phyloP scores from a whole-genome alignment of 2,329 filamentous ascomycete species.

The Balansia obtecta region DNA sequence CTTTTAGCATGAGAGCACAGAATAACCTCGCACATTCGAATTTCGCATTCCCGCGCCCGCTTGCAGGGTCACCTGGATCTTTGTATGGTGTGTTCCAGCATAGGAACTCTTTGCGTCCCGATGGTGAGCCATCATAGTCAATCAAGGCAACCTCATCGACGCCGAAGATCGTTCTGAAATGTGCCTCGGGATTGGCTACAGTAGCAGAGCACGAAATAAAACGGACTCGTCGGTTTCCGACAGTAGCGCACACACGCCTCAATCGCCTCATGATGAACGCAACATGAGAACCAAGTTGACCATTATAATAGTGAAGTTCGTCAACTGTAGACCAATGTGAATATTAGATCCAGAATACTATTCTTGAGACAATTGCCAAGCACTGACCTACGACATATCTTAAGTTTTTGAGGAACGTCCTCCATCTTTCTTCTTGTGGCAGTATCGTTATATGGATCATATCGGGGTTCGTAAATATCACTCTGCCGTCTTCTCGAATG shows the following conservation, averaged over 20 bases:
- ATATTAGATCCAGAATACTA: neutral
- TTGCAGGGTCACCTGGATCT: slow-evolving; percentile 75
- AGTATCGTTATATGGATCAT: slow-evolving; percentile 94
- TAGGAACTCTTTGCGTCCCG: slow-evolving; percentile 80
- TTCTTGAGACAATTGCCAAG: neutral
- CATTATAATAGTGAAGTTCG: slow-evolving; percentile 94
- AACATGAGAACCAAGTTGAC: slow-evolving; percentile 85
- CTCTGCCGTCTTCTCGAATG: slow-evolving; percentile 77
- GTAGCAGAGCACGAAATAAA: slow-evolving; percentile 97
- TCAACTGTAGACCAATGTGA: slow-evolving; percentile 36
- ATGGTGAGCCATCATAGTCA: slow-evolving; percentile 87
- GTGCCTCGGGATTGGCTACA: slow-evolving; percentile 79
- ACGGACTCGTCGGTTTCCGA: slow-evolving; percentile 74
- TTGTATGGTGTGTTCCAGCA: slow-evolving; percentile 98
- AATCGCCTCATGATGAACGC: slow-evolving; percentile 89
- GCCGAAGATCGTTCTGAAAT: slow-evolving; percentile 92
- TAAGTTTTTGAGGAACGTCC: slow-evolving; percentile 75
- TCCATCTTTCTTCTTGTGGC: slow-evolving; percentile 83
- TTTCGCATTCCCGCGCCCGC: slow-evolving; percentile 72
- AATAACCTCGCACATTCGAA: slow-evolving; percentile 83
- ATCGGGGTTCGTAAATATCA: slow-evolving; percentile 96
- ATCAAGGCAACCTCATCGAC: slow-evolving; percentile 68
- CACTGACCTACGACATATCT: slow-evolving; percentile 68
- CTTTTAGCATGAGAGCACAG: slow-evolving; percentile 76
- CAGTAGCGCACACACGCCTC: slow-evolving; percentile 73